A percentile compares a stretch with the other conserved stretches of the same genome.
Evolutionary conservation across 768 basidiomycete species (phyloP).

Genomic region (Hericium alpestre): DNA sequence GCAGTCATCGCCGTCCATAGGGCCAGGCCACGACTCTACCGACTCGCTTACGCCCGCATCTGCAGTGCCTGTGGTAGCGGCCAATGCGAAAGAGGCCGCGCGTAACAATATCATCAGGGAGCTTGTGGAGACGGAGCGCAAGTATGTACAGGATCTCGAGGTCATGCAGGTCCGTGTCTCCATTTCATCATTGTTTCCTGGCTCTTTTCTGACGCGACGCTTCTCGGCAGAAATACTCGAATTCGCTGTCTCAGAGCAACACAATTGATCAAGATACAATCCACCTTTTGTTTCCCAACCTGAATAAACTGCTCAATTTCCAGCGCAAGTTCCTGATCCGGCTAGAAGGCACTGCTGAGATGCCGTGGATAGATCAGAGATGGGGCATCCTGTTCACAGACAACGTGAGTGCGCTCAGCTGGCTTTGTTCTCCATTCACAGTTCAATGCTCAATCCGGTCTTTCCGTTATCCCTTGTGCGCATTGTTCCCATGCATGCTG

Average conservation of each 20-base stretch:
- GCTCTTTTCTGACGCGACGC: not conserved
- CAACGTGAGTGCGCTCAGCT: conserved; percentile 45
- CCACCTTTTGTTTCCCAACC: conserved; percentile 88
- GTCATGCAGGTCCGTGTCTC: conserved; percentile 73
- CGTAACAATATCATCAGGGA: conserved; percentile 77
- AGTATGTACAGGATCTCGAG: conserved; percentile 94
- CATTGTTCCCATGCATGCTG: conserved; percentile 18
- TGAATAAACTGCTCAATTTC: conserved; percentile 92
- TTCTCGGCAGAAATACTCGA: conserved; percentile 69
- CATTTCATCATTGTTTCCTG: not conserved
- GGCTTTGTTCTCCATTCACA: conserved; percentile 13
- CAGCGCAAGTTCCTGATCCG: conserved; percentile 90
- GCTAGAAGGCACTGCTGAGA: conserved; percentile 75
- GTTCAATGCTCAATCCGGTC: conserved; percentile 26
- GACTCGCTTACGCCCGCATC: conserved; percentile 45
- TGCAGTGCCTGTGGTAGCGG: conserved; percentile 28
- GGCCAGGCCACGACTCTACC: conserved; percentile 44
- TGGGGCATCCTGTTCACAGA: conserved; percentile 84
- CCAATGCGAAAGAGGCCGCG: conserved; percentile 53
- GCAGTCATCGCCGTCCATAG: conserved; percentile 37
- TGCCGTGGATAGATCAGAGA: conserved; percentile 72
- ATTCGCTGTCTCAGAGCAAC: conserved; percentile 68
- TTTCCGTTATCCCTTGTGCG: conserved; percentile 20
- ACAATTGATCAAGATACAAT: conserved; percentile 91
- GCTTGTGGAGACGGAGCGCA: conserved; percentile 89